Conservation (phyloP, 495 filamentous ascomycete species). For the Parachaetomium inaequale region DNA sequence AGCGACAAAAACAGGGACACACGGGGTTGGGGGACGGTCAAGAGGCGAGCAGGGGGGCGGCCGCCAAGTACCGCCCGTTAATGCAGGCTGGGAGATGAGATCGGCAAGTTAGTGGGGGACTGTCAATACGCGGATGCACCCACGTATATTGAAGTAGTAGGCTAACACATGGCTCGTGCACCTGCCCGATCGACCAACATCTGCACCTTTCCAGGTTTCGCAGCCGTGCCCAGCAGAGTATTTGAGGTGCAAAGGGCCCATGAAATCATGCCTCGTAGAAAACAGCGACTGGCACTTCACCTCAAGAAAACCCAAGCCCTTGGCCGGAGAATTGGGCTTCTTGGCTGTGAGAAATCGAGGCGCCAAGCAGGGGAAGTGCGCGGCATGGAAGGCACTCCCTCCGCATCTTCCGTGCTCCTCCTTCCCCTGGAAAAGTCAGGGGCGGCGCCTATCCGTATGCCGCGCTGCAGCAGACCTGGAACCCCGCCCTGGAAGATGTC, state of each 20-base stretch:
- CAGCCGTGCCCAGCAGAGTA: background rate
- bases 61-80: conserved; percentile 19
- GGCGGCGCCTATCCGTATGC: conserved; percentile 10
- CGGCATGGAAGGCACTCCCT: background rate
- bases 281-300: background rate
- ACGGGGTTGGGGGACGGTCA: conserved; percentile 1
- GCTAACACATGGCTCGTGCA: conserved; percentile 6
- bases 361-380: conserved; percentile 5
- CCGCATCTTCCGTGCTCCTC: background rate
- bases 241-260: background rate
- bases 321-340: background rate
- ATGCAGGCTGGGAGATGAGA: conserved; percentile 24
- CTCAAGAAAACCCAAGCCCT: conserved; percentile 1
- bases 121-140: background rate
- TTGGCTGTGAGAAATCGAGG: background rate
- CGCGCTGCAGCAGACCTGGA: background rate
- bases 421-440: conserved; percentile 2
- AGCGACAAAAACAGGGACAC: conserved; percentile 15
- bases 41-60: background rate
- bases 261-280: background rate
- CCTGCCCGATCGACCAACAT: background rate
- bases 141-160: background rate
- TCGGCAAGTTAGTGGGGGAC: conserved; percentile 4
- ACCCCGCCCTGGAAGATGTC: background rate
- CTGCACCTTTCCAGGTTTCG: background rate